Conservation (phyloP, 371 early-diverging fungal species). For the Phascolomyces articulosus region DNA sequence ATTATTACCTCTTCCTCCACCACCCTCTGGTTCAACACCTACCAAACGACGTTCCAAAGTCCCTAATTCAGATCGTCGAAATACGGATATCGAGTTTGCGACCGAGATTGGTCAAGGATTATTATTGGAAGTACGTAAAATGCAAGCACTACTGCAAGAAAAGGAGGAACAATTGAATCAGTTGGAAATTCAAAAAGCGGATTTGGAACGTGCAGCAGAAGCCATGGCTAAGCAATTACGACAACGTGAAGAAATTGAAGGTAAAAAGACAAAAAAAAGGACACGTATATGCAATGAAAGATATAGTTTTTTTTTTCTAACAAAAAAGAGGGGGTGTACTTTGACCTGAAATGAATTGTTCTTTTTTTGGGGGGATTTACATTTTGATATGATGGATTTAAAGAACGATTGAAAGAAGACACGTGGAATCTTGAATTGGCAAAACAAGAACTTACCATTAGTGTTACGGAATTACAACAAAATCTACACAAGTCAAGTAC, state of each 20-base stretch:
- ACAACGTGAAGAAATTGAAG: conserved; percentile 60
- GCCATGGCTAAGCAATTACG: conserved; percentile 53
- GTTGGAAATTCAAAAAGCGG: conserved; percentile 61
- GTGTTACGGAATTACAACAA: conserved; percentile 57
- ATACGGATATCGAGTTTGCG: conserved; percentile 60
- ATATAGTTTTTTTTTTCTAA: not conserved
- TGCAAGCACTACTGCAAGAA: conserved; percentile 53
- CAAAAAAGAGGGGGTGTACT: not conserved
- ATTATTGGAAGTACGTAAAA: conserved; percentile 50
- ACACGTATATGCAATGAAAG: not conserved
- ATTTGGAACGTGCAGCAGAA: conserved; percentile 62
- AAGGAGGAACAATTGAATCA: conserved; percentile 67
- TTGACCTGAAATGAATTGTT: too few species aligned
- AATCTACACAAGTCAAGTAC: conserved; percentile 49
- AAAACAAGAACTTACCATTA: conserved; percentile 59
- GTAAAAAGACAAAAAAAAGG: conserved; percentile 22
- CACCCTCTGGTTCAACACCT: conserved; percentile 40
- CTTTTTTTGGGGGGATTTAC: too few species aligned
- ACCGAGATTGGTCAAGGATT: conserved; percentile 58
- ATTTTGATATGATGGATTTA: not conserved
- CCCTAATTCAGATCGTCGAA: conserved; percentile 37
- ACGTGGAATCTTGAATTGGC: conserved; percentile 65
- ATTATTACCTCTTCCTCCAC: conserved; percentile 36
- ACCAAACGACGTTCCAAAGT: conserved; percentile 43
- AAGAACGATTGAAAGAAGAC: conserved; percentile 62